Conservation (phyloP, 2,329 filamentous ascomycete species). For the Colletotrichum noveboracense region DNA sequence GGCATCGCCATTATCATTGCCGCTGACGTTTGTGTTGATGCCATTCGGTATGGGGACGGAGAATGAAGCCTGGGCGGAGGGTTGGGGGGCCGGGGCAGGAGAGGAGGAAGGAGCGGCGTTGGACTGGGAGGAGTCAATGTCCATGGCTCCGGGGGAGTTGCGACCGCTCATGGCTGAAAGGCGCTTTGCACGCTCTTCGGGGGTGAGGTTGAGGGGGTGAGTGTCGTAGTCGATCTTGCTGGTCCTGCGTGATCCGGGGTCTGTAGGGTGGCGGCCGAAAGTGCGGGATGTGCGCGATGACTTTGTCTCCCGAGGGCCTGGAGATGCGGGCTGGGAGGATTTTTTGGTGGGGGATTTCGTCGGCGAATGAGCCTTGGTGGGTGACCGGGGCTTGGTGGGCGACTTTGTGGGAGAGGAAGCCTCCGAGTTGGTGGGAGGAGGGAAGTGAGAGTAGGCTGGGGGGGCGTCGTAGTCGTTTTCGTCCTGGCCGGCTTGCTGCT, state of each 20-base stretch:
- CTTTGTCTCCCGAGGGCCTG: slow-evolving; percentile 34
- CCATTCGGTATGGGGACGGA: slow-evolving; percentile 59
- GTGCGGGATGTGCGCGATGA: slow-evolving; percentile 49
- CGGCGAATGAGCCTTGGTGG: slow-evolving; percentile 25
- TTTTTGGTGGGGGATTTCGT: slow-evolving; percentile 39
- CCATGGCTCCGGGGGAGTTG: slow-evolving; percentile 65
- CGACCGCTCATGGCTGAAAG: slow-evolving; percentile 63
- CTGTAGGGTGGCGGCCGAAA: slow-evolving; percentile 53
- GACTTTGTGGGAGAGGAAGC: slow-evolving; percentile 32
- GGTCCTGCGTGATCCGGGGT: slow-evolving; percentile 51
- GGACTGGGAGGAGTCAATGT: slow-evolving; percentile 67
- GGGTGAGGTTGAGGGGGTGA: slow-evolving; percentile 89
- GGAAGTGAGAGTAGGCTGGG: slow-evolving; percentile 7
- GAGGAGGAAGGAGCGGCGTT: slow-evolving; percentile 58
- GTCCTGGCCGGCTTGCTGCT: slow-evolving; percentile 34
- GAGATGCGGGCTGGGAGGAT: slow-evolving; percentile 34
- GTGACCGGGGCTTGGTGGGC: slow-evolving; percentile 30
- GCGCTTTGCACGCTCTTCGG: slow-evolving; percentile 79
- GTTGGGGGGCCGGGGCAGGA: slow-evolving; percentile 50
- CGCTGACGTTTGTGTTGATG: slow-evolving; percentile 47
- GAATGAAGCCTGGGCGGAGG: slow-evolving; percentile 49
- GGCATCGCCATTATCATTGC: slow-evolving; percentile 51
- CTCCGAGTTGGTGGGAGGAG: slow-evolving; percentile 35
- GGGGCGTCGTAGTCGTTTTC: slow-evolving; percentile 39
- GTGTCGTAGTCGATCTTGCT: slow-evolving; percentile 70